Evolutionary conservation across 108 stramenopile species (phyloP).

Genomic region (Seminavis robusta): DNA sequence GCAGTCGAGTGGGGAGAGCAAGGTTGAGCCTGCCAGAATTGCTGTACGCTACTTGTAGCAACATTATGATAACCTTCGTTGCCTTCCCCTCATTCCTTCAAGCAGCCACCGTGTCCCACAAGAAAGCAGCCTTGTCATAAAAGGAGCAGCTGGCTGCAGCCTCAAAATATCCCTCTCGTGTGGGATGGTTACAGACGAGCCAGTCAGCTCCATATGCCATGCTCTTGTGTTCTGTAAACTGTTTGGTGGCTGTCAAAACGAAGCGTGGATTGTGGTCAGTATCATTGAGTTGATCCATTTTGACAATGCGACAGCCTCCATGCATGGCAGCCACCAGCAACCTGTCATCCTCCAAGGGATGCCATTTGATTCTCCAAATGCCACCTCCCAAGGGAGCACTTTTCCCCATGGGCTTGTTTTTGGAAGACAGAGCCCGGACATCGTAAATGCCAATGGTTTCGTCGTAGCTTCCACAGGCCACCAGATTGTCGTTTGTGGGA

Average conservation of each 20-base stretch:
- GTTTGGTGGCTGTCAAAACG: slow-evolving; percentile 8
- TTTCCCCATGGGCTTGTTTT: slow-evolving; percentile 17
- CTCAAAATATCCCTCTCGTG: slow-evolving; percentile 18
- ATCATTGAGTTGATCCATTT: slow-evolving; percentile 20
- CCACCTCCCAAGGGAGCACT: slow-evolving; percentile 61
- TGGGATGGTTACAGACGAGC: slow-evolving; percentile 30
- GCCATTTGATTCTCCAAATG: slow-evolving; percentile 87
- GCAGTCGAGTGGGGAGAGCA: too few relatives aligned
- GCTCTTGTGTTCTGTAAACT: slow-evolving; percentile 71
- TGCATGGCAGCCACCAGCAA: slow-evolving; percentile 85
- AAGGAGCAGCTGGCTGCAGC: slow-evolving; percentile 82
- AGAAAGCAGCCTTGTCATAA: slow-evolving; percentile 65
- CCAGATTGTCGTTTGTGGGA: slow-evolving; percentile 36
- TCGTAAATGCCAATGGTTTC: slow-evolving; percentile 72
- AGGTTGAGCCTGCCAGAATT: too few relatives aligned
- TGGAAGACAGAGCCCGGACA: slow-evolving; percentile 24
- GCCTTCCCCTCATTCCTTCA: too few relatives aligned
- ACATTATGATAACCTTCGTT: too few relatives aligned
- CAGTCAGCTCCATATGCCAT: slow-evolving; percentile 91
- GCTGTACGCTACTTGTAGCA: too few relatives aligned
- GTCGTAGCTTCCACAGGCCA: slow-evolving; percentile 81
- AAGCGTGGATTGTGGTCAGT: not conserved
- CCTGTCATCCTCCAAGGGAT: slow-evolving; percentile 42
- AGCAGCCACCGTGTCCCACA: slow-evolving; percentile 62
- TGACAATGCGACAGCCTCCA: slow-evolving; percentile 71